phyloP scores from a whole-genome alignment of 495 filamentous ascomycete genomes.

The Friedmanniomyces endolithicus region DNA sequence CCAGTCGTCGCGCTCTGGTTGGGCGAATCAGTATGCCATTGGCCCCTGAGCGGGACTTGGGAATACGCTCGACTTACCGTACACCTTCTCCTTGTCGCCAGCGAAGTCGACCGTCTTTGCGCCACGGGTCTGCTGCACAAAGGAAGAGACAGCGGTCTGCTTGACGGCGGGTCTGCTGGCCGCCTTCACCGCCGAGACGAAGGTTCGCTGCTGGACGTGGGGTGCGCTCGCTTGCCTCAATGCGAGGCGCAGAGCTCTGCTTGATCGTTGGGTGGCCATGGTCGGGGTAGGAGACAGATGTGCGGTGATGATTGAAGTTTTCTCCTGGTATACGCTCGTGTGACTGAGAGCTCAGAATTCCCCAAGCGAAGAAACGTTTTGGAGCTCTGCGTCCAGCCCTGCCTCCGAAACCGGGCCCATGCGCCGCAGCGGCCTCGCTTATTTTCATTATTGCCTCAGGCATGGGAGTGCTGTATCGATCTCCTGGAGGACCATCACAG shows the following conservation, averaged over 20 bases:
- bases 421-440: no score
- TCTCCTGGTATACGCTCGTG: neutral
- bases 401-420: no score
- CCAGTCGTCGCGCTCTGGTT: constrained; percentile 89
- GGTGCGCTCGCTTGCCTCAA: constrained; percentile 50
- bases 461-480: no score
- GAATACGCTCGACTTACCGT: constrained; percentile 44
- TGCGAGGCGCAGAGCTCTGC: constrained; percentile 64
- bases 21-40: constrained; percentile 9
- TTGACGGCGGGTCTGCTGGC: constrained; percentile 32
- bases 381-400: no score
- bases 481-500: no score
- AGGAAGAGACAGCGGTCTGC: constrained; percentile 39
- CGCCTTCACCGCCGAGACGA: constrained; percentile 54
- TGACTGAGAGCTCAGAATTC: neutral
- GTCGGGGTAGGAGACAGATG: constrained; percentile 24
- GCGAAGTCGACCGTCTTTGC: constrained; percentile 92
- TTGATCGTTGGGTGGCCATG: constrained; percentile 82
- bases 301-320: neutral
- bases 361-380: neutral
- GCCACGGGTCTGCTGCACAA: constrained; percentile 58
- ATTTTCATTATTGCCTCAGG: no score
- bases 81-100: constrained; percentile 81
- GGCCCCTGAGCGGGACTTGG: neutral
- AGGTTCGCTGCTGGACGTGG: constrained; percentile 54